phyloP scores from a whole-genome alignment of 805 yeast genomes.

The Hanseniaspora pseudoguilliermondii region DNA sequence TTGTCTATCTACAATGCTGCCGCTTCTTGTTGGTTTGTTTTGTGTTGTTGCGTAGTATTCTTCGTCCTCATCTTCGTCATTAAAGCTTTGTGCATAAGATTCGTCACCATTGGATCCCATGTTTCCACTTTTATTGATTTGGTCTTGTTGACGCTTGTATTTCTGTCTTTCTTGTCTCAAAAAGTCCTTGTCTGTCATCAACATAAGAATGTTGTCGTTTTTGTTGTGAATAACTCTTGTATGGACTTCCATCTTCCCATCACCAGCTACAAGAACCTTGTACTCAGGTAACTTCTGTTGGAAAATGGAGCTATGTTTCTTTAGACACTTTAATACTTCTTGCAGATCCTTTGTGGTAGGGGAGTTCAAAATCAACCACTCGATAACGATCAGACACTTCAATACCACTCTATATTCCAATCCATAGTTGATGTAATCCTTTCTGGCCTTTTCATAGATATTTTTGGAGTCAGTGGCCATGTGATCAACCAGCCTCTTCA shows the following conservation, averaged over 20 bases:
- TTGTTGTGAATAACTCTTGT: slow-evolving; percentile 28
- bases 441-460: slow-evolving; percentile 29
- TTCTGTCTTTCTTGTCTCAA: slow-evolving; percentile 24
- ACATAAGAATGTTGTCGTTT: slow-evolving; percentile 24
- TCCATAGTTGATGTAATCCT: slow-evolving; percentile 31
- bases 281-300: slow-evolving; percentile 24
- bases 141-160: slow-evolving; percentile 22
- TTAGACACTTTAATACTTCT: slow-evolving; percentile 24
- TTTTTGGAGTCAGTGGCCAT: slow-evolving; percentile 28
- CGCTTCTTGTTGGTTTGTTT: slow-evolving; percentile 9
- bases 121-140: slow-evolving; percentile 20
- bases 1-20: slow-evolving; percentile 25
- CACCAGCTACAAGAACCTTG: slow-evolving; percentile 25
- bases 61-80: slow-evolving; percentile 13
- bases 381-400: slow-evolving; percentile 29
- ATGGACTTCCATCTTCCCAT: slow-evolving; percentile 30
- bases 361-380: slow-evolving; percentile 26
- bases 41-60: neutral
- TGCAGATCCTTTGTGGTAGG: slow-evolving; percentile 26
- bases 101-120: slow-evolving; percentile 15
- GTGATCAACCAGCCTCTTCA: slow-evolving; percentile 28
- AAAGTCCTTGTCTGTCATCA: slow-evolving; percentile 23
- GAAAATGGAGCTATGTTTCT: slow-evolving; percentile 26
- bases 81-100: slow-evolving; percentile 18
- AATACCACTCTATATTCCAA: slow-evolving; percentile 32